phyloP scores from a whole-genome alignment of 768 basidiomycete genomes.

The Trametes gibbosa region DNA sequence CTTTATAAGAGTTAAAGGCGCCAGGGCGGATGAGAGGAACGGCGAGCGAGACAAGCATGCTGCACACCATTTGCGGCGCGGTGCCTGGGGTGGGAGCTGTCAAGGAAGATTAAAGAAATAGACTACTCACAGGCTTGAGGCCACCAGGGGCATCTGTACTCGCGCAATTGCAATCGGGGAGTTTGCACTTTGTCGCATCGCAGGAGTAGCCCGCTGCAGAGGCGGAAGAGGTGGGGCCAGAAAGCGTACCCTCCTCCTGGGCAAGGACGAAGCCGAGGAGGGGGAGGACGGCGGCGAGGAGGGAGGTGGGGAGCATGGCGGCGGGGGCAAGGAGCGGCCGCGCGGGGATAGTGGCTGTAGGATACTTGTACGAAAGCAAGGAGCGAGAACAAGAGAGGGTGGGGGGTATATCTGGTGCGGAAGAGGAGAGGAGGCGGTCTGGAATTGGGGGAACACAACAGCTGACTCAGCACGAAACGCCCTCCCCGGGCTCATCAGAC shows the following conservation, averaged over 20 bases:
- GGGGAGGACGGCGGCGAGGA: constrained; percentile 17
- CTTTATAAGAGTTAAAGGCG: neutral
- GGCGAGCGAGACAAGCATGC: constrained; percentile 8
- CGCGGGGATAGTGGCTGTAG: neutral
- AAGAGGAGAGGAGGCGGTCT: neutral
- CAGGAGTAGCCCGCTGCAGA: constrained; percentile 69
- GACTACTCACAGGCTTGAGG: constrained; percentile 51
- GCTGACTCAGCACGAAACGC: constrained; percentile 14
- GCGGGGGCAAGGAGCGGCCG: neutral
- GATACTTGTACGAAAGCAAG: neutral
- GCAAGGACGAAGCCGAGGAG: constrained; percentile 19
- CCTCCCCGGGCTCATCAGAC: constrained; percentile 6
- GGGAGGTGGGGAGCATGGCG: constrained; percentile 11
- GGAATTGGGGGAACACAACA: neutral
- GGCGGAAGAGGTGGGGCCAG: constrained; percentile 50
- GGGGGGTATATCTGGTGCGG: constrained; percentile 7
- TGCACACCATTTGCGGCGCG: neutral
- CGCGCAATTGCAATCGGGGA: constrained; percentile 73
- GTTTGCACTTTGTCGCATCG: constrained; percentile 58
- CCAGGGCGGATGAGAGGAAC: neutral
- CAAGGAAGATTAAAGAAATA: constrained; percentile 14
- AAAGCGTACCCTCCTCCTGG: constrained; percentile 30
- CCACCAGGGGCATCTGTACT: constrained; percentile 74
- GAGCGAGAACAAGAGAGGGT: neutral
- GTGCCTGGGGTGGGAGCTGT: constrained; percentile 4